Conservation (phyloP, 179 eudicot species). For the Patellifolia procumbens region DNA sequence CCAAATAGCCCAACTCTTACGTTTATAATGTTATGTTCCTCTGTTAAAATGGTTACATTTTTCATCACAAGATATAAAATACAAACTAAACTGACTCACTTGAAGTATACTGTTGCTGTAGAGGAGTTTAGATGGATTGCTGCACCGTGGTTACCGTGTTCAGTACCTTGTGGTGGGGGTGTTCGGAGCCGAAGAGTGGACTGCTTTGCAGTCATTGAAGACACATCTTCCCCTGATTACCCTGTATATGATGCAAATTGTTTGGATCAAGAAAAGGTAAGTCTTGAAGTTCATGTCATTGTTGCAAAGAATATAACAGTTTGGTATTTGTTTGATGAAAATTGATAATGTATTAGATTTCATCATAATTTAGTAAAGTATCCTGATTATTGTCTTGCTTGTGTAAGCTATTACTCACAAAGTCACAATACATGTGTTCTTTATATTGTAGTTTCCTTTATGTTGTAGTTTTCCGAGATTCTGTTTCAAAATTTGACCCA, state of each 20-base stretch:
- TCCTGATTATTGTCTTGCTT: background rate
- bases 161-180: slow-evolving; percentile 37
- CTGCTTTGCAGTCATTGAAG: slow-evolving; percentile 36
- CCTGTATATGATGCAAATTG: slow-evolving; percentile 37
- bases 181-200: slow-evolving; percentile 36
- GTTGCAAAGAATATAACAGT: too few species aligned
- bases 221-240: slow-evolving; percentile 34
- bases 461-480: too few species aligned
- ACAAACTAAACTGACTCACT: background rate
- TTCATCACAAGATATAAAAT: too few species aligned
- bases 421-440: too few species aligned
- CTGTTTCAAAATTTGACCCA: too few species aligned
- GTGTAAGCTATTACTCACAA: background rate
- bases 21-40: background rate
- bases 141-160: slow-evolving; percentile 37
- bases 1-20: too few species aligned
- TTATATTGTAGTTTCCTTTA: too few species aligned
- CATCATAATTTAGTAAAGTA: too few species aligned
- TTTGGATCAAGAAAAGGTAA: slow-evolving; percentile 33
- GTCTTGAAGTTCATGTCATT: background rate
- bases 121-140: slow-evolving; percentile 42
- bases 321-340: too few species aligned
- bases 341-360: too few species aligned
- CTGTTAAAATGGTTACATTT: background rate
- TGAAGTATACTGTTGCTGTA: slow-evolving; percentile 1